Evolutionary conservation across 2,329 filamentous ascomycete species (phyloP).

Genomic region (Aspergillus fischeri): DNA sequence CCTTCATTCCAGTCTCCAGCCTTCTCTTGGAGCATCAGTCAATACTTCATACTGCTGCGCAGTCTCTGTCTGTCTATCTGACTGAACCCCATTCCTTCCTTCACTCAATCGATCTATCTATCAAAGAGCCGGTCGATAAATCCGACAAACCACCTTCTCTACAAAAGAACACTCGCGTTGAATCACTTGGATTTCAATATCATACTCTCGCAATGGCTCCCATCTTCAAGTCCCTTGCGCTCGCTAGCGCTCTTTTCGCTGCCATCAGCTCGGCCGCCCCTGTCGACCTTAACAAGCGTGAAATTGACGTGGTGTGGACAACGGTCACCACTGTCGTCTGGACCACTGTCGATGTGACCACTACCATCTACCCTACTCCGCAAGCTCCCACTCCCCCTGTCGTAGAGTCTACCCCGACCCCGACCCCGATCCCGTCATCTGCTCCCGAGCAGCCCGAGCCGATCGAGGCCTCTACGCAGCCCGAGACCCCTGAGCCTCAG

Average conservation of each 20-base stretch:
- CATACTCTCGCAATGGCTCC: conserved; percentile 30
- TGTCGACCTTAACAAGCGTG: conserved; percentile 30
- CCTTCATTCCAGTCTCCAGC: conserved; percentile 10
- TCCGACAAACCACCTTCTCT: conserved; percentile 1
- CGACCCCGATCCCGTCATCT: conserved; percentile 5
- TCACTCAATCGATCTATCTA: not conserved
- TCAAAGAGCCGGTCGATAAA: not conserved
- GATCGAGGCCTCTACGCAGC: conserved; percentile 10
- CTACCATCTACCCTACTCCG: conserved; percentile 42
- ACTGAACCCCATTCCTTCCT: conserved; percentile 4
- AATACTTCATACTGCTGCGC: conserved; percentile 18
- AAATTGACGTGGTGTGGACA: conserved; percentile 42
- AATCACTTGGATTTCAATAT: conserved; percentile 8
- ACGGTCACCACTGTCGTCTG: conserved; percentile 47
- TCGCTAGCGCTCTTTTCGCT: conserved; percentile 34
- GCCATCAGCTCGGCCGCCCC: conserved; percentile 28
- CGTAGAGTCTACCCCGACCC: conserved; percentile 10
- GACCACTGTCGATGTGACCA: conserved; percentile 47
- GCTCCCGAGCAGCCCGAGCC: conserved; percentile 3
- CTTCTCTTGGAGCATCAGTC: conserved; percentile 6
- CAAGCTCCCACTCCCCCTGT: conserved; percentile 17
- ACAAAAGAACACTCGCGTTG: not conserved
- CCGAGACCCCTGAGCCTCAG: conserved; percentile 10
- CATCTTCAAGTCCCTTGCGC: conserved; percentile 33
- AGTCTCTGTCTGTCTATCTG: conserved; percentile 6